Evolutionary conservation across 1,284 basidiomycete genomes (phyloP), one percentile per base, ranked within the genome.

Genomic region (Tilletia indica): DNA sequence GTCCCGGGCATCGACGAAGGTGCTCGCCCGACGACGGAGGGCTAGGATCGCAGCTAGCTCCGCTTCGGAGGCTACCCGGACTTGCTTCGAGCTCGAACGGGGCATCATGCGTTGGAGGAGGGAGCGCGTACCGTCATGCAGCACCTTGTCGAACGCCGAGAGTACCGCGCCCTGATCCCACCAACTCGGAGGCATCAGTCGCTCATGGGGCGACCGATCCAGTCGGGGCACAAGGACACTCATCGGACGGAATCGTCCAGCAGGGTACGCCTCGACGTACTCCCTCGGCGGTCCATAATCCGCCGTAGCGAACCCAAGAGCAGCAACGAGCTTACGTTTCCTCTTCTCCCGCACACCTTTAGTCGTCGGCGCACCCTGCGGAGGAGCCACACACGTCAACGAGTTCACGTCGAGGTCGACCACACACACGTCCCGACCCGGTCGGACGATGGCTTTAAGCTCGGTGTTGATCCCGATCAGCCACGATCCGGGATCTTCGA

Each of bases 341-440:
- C 91, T 92, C 83, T 90, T 93, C 69, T 97, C 94, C 9, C 95
- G 89, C 77, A 91, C 90, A 72, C 91, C 89, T 80, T 93, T 93
- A 42, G 87, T 86, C 25, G 93, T 94, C 58, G 97, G 89, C n/a
- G 90, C 88, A 25, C 91, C 91, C 0, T 88, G 86, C 0, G 93
- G 93, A 1, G 93, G 92, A 2, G 90, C 89, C 5, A 90, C 88
- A 84, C 93, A 95, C 71, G 88, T 90, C 81, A 94, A 85, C 85
- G 91, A 93, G 86, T 97, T 96, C 84, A 93, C 93, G 85, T 98
- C 96, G 77, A 98, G 86, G 85, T 98, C 96, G 75, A 93, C 91
- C 51, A 97, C 87, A 83, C 93, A 94, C 45, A 97, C 80, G 66
- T 82, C 91, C 85, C 96, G 94, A 0, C 91, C 86, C 0, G 89